Evolutionary conservation across 2,329 filamentous ascomycete genomes (phyloP).

Genomic region (Ascochyta koolunga): DNA sequence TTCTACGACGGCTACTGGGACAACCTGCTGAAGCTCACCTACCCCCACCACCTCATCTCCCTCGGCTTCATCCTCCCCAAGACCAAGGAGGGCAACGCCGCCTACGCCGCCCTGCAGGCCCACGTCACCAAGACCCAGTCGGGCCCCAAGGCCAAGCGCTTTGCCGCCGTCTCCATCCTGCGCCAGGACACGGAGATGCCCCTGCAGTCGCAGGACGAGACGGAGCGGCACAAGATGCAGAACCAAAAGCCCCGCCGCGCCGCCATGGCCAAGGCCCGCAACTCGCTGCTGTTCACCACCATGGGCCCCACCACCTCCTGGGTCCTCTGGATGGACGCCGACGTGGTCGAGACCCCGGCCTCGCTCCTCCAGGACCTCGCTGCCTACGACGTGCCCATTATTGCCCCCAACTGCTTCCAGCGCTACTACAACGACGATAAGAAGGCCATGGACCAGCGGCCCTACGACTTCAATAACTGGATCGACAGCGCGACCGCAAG

Average conservation of each 20-base stretch:
- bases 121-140: conserved; percentile 86
- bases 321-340: conserved; percentile 95
- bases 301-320: conserved; percentile 89
- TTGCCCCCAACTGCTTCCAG: conserved; percentile 96
- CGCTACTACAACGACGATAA: conserved; percentile 73
- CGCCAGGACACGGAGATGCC: conserved; percentile 93
- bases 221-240: conserved; percentile 86
- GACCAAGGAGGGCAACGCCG: conserved; percentile 87
- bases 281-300: conserved; percentile 93
- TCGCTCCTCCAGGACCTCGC: conserved; percentile 91
- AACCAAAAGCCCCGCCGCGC: conserved; percentile 87
- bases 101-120: conserved; percentile 80
- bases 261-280: conserved; percentile 91
- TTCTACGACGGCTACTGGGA: conserved; percentile 98
- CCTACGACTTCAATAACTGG: conserved; percentile 99
- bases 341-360: conserved; percentile 86
- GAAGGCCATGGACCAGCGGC: conserved; percentile 73
- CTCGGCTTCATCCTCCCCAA: conserved; percentile 96
- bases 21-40: conserved; percentile 81
- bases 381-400: conserved; percentile 82
- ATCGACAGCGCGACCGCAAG: conserved; percentile 83
- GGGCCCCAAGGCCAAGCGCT: conserved; percentile 78
- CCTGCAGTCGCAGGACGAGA: conserved; percentile 79
- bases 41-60: conserved; percentile 93
- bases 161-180: conserved; percentile 91